Base-by-base conservation (phyloP, 2,329 filamentous ascomycete species). In the Phialocephala sp. region DNA sequence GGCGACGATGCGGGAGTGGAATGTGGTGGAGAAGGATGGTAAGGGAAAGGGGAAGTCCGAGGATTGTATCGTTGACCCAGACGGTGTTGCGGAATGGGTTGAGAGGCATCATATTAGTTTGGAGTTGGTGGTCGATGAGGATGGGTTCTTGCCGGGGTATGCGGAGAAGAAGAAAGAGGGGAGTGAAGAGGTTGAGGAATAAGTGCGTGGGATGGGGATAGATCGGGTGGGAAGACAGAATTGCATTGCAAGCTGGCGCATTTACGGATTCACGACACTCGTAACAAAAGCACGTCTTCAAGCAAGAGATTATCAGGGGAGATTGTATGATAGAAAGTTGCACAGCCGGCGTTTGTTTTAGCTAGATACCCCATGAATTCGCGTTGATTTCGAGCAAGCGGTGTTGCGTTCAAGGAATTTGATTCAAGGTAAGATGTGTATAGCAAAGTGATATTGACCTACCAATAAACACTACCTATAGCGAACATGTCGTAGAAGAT, bases 1-100 rank as follows among this genome's bases (percentile, higher is more conserved):
- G 52, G 82, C 82, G 0, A 89, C 93, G 27, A 80, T 97, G 62
- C 87, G 91, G 66, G 89, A 92, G 65, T 97, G 97, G 92, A 97
- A 85, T 9, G 80, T 95, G 41, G 82, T 90, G 57, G 3, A 47
- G 43, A 9, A 9, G 47, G 15, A 27, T 24, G 84, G 80, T 75
- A 76, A 77, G 80, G 81, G 1, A 68, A 77, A 63, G 73, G 74
- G 57, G 71, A 75, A 50, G 41, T 80, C 84, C 12, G 78, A 77
- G 43, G 78, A 83, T 22, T 84, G 89, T 36, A 79, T 77, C 32
- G 74, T 89, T 64, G 83, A 93, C 72, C 75, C 74, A 24, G 67
- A 69, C 27, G 59, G 84, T 61, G 75, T 94, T 54, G 84, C 85
- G 64, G 84, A 84, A 72, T 85, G 89, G 5, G 91, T 94, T 65